These are phyloP conservation scores for Pseudogymnoascus sp. DNA, from an alignment of 2,329 filamentous ascomycete species.

Conservation along the genomic window DNA sequence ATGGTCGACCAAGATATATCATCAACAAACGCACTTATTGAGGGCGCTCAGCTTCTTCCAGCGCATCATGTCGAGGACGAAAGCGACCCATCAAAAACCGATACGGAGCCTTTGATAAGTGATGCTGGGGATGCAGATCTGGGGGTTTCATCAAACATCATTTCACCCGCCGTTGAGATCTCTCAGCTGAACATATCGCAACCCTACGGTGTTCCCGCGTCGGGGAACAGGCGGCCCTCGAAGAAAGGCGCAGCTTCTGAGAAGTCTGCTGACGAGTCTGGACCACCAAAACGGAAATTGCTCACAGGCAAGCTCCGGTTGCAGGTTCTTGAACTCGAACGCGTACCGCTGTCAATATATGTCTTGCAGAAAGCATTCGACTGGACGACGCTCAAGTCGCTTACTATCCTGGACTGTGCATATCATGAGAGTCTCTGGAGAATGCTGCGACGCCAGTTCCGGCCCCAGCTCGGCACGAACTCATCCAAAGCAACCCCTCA, in stretches of 20 bases:
- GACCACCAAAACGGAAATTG: slow-evolving; percentile 30
- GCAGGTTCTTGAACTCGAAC: slow-evolving; percentile 69
- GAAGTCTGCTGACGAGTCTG: neutral
- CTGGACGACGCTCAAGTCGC: slow-evolving; percentile 63
- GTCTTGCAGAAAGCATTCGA: slow-evolving; percentile 67
- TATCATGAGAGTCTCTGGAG: slow-evolving; percentile 73
- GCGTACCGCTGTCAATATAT: slow-evolving; percentile 64
- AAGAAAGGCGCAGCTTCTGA: neutral
- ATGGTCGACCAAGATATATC: neutral
- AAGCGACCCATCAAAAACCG: neutral
- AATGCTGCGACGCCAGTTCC: slow-evolving; percentile 57
- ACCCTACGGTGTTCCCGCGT: neutral
- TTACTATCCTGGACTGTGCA: slow-evolving; percentile 68
- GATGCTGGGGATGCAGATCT: neutral
- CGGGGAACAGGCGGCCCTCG: neutral
- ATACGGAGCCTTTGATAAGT: neutral
- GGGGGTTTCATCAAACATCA: slow-evolving; percentile 1
- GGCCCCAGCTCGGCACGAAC: slow-evolving; percentile 33
- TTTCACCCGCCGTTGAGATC: neutral
- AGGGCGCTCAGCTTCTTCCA: neutral
- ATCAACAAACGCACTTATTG: neutral
- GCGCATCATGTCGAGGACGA: neutral
- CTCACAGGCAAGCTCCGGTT: slow-evolving; percentile 56
- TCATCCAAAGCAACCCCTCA: slow-evolving; percentile 16
- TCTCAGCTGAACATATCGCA: neutral